Evolutionary conservation across 2,329 filamentous ascomycete species (phyloP).

Genomic region (Xylaria sp.): DNA sequence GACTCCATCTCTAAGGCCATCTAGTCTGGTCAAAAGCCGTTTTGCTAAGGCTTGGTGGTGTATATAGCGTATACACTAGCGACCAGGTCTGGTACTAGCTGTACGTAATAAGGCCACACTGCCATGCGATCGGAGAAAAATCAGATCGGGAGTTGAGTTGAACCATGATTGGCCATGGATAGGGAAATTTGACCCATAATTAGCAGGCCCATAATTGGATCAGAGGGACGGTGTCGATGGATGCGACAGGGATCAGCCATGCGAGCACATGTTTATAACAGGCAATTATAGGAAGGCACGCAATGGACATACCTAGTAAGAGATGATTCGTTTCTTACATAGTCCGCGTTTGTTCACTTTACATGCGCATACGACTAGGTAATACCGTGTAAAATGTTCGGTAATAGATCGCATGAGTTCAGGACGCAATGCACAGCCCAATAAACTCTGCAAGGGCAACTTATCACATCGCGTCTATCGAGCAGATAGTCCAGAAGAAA

Average conservation of each 20-base stretch:
- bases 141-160: conserved; percentile 30
- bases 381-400: conserved; percentile 10
- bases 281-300: conserved; percentile 11
- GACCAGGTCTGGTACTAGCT: not conserved
- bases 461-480: no score
- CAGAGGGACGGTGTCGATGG: not conserved
- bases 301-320: conserved; percentile 14
- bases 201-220: conserved; percentile 15
- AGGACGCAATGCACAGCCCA: no score
- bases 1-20: not conserved
- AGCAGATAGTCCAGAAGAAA: not conserved
- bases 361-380: not conserved
- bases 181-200: conserved; percentile 24
- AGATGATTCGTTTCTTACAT: conserved; percentile 13
- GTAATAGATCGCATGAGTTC: not conserved
- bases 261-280: conserved; percentile 30
- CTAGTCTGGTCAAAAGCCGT: not conserved
- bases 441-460: no score
- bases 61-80: not conserved
- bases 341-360: not conserved
- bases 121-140: conserved; percentile 22
- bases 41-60: not conserved
- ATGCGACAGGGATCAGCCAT: conserved; percentile 29
- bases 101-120: conserved; percentile 19
- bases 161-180: conserved; percentile 29